These are phyloP conservation scores for Xylaria bambusicola DNA, from an alignment of 495 filamentous ascomycete species.

Conservation along the genomic window DNA sequence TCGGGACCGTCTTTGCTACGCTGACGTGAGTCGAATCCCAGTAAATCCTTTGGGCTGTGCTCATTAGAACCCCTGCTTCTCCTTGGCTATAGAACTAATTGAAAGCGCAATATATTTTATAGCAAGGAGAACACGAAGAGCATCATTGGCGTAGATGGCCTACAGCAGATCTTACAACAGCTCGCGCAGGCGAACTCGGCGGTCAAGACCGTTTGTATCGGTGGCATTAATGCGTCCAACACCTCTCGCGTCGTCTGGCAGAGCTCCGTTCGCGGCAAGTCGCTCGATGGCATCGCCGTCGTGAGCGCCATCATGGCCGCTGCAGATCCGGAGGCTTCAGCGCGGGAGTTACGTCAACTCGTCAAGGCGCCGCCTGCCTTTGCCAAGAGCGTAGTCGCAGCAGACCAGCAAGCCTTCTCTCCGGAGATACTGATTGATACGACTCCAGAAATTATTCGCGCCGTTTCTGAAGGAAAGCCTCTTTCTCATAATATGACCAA, in stretches of 20 bases:
- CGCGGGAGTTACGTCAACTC: constrained; percentile 56
- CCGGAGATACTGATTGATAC: constrained; percentile 52
- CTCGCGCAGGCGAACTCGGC: constrained; percentile 47
- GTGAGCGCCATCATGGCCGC: constrained; percentile 87
- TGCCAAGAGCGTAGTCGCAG: constrained; percentile 67
- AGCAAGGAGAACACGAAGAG: constrained; percentile 76
- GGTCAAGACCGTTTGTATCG: constrained; percentile 73
- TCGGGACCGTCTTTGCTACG: constrained; percentile 86
- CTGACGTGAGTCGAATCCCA: constrained; percentile 60
- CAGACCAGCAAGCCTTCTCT: constrained; percentile 54
- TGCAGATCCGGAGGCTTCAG: constrained; percentile 60
- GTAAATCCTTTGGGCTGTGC: neutral
- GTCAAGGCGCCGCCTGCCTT: constrained; percentile 48
- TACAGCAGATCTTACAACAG: constrained; percentile 64
- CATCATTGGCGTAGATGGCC: constrained; percentile 80
- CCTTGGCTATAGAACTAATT: neutral
- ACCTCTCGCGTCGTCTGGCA: constrained; percentile 72
- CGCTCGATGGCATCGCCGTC: constrained; percentile 78
- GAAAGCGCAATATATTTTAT: constrained; percentile 6
- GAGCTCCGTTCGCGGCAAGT: constrained; percentile 50
- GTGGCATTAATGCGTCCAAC: constrained; percentile 82
- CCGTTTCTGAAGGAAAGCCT: constrained; percentile 62
- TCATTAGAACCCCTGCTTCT: neutral
- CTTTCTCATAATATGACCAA: constrained; percentile 98
- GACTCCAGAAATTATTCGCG: constrained; percentile 59